These are phyloP conservation scores for Mycosphaerella sp. DNA, from an alignment of 2,329 filamentous ascomycete species.

Conservation along the genomic window DNA sequence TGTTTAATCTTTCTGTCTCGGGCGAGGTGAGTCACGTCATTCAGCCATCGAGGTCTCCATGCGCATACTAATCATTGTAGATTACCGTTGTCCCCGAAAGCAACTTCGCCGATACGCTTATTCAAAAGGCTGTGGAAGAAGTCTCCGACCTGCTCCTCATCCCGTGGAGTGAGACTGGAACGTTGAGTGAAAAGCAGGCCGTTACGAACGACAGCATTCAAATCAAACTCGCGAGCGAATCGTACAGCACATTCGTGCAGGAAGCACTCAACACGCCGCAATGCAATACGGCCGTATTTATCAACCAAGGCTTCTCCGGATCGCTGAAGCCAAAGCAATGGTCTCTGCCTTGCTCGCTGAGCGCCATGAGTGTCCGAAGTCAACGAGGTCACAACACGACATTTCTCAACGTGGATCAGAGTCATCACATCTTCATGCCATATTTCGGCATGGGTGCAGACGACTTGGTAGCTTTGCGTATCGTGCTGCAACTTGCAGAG, in stretches of 20 bases:
- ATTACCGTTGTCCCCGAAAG: conserved; percentile 69
- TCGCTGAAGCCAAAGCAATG: conserved; percentile 31
- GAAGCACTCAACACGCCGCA: conserved; percentile 56
- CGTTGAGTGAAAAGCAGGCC: conserved; percentile 59
- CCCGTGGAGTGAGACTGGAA: conserved; percentile 82
- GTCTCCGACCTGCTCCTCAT: conserved; percentile 67
- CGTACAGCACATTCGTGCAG: conserved; percentile 69
- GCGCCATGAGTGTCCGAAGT: conserved; percentile 55
- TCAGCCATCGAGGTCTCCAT: background rate
- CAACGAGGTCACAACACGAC: conserved; percentile 49
- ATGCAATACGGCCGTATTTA: conserved; percentile 69
- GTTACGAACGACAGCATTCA: conserved; percentile 48
- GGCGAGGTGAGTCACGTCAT: conserved; percentile 46
- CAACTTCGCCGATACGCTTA: conserved; percentile 71
- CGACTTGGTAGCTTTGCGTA: conserved; percentile 68
- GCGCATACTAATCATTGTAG: background rate
- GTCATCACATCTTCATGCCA: conserved; percentile 78
- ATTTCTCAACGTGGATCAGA: conserved; percentile 57
- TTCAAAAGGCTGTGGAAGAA: conserved; percentile 50
- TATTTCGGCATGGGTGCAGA: conserved; percentile 74
- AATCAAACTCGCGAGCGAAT: conserved; percentile 53
- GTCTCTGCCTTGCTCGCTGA: conserved; percentile 45
- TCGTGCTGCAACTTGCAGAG: conserved; percentile 77
- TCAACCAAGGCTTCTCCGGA: conserved; percentile 64
- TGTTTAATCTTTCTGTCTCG: conserved; percentile 75